Evolutionary conservation across 2,329 filamentous ascomycete species (phyloP).

Genomic region (Lasiodiplodia citricola): DNA sequence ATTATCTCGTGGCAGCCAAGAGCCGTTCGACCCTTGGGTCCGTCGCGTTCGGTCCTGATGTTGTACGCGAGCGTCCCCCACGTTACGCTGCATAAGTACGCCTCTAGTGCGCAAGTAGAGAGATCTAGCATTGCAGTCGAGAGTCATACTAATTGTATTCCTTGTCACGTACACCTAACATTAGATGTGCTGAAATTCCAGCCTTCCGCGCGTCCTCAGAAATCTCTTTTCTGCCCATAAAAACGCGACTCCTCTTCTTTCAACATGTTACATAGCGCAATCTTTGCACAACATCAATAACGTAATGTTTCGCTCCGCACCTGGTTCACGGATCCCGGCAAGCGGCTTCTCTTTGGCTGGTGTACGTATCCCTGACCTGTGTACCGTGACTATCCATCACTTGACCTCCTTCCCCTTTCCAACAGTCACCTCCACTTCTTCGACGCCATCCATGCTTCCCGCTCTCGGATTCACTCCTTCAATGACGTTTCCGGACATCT

Average conservation of each 20-base stretch:
- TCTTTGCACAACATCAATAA: too few relatives aligned
- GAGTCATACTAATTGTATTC: neutral
- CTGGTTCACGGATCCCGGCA: too few relatives aligned
- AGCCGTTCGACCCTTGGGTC: neutral
- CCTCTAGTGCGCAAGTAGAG: neutral
- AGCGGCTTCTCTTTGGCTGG: too few relatives aligned
- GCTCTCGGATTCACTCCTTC: neutral
- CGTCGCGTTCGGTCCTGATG: neutral
- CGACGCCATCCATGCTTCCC: neutral
- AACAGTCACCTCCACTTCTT: neutral
- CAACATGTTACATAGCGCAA: too few relatives aligned
- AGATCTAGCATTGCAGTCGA: neutral
- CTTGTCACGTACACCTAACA: neutral
- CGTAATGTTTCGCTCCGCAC: too few relatives aligned
- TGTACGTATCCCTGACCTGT: too few relatives aligned
- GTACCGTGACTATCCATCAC: neutral
- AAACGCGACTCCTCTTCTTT: too few relatives aligned
- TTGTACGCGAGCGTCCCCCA: neutral
- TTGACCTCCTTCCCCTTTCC: slow-evolving; percentile 9
- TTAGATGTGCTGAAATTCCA: neutral
- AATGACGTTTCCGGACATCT: neutral
- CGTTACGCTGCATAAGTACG: neutral
- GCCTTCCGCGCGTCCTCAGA: too few relatives aligned
- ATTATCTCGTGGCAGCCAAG: too few relatives aligned
- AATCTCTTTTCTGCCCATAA: too few relatives aligned